Base-by-base conservation (phyloP, 1,284 basidiomycete species). In the Cryptococcus sp. region DNA sequence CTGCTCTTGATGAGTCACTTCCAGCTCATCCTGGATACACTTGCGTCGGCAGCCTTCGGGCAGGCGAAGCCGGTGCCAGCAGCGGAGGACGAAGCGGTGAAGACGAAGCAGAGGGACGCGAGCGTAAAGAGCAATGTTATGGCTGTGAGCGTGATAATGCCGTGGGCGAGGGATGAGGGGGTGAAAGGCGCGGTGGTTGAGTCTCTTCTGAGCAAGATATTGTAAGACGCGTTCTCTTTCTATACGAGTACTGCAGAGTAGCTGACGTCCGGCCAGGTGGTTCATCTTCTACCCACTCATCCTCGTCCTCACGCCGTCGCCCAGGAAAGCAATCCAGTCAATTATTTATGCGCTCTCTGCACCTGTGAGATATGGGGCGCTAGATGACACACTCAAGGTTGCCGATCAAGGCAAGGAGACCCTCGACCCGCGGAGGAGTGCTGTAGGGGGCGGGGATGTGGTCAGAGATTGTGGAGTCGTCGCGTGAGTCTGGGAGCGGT, bases 261-360 rank as follows among this genome's bases (percentile, higher is more conserved):
- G 36, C 51, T 40, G 21, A 38, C 16, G 16, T 50, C 23, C 39
- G 33, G 12, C 23, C 57, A 73, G 72, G 21, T 77, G 68, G 55
- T 58, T 74, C 37, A 20, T 75, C 3, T 59, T 74, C 13, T 69
- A 67, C 50, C 75, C 75, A 1, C 39, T 76, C 18, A 55, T 77
- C 39, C 37, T 71, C 16, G 44, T 77, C 48, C 35, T 76, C 47
- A 78, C 76, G 0, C 75, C 75, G 1, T 71, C 70, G 2, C 66
- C 74, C 1, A 52, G 57, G 9, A 63, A 62, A 50, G 50, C 65
- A 1, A 62, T 75, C 28, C 72, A 78, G 53, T 64, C 69, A 2
- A 64, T 77, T 21, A 56, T 78, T 5, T 75, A 68, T 50, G 76
- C 76, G 0, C 61, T 76, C 1, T 67, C 65, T 15, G 74, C 74